phyloP scores from a whole-genome alignment of 163 green algal species.

The Volvox carteri region DNA sequence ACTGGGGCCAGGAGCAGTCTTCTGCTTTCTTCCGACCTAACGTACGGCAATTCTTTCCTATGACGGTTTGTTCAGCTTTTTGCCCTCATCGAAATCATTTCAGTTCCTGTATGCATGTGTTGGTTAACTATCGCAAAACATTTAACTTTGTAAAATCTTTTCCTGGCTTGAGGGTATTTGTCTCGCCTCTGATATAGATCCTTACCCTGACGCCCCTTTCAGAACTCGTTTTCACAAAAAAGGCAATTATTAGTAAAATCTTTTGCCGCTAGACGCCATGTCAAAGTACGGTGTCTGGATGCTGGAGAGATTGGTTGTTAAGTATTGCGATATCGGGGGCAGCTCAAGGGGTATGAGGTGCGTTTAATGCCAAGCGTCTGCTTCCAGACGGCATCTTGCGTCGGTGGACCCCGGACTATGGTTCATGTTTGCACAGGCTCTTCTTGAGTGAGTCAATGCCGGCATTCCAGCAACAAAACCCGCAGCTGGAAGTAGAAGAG shows the following conservation, averaged over 20 bases:
- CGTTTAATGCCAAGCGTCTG: neutral
- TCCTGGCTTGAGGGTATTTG: too few relatives aligned
- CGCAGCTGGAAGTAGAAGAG: conserved; percentile 51
- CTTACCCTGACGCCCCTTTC: too few relatives aligned
- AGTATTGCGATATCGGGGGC: conserved; percentile 56
- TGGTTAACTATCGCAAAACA: too few relatives aligned
- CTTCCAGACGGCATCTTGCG: neutral
- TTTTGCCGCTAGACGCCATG: too few relatives aligned
- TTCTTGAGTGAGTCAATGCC: conserved; percentile 55
- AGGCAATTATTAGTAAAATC: too few relatives aligned
- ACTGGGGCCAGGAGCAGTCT: neutral
- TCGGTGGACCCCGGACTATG: too few relatives aligned
- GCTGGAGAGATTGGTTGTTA: conserved; percentile 57
- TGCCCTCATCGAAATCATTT: neutral
- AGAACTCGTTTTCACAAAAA: too few relatives aligned
- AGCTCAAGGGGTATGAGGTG: conserved; percentile 61
- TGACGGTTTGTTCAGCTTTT: neutral
- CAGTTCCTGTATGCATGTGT: neutral
- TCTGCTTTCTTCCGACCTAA: neutral
- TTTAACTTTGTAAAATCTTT: too few relatives aligned
- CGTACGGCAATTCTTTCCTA: neutral
- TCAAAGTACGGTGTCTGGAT: conserved; percentile 62
- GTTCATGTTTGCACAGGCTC: neutral
- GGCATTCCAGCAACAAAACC: conserved; percentile 36
- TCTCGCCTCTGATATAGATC: too few relatives aligned